Conservation (phyloP, 2,329 filamentous ascomycete species). For the Setomelanomma holmii region DNA sequence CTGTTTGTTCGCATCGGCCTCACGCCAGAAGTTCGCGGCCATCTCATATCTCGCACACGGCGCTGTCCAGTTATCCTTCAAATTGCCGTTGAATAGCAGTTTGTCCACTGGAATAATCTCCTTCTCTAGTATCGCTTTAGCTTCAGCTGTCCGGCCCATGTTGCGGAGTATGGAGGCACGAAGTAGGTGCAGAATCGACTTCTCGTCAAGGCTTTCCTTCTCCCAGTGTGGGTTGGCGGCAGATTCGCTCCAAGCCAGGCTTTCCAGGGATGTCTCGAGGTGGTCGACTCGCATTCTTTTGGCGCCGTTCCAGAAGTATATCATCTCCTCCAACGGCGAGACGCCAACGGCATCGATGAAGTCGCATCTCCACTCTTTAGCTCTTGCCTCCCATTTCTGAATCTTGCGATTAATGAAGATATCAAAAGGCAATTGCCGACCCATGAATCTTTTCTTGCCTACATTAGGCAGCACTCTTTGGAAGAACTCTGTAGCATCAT, state of each 20-base stretch:
- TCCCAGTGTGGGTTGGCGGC: constrained; percentile 57
- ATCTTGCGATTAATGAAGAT: constrained; percentile 84
- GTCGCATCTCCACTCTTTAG: constrained; percentile 67
- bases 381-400: constrained; percentile 83
- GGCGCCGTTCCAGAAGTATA: constrained; percentile 89
- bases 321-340: constrained; percentile 87
- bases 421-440: constrained; percentile 87
- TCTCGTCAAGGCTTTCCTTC: constrained; percentile 64
- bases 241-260: constrained; percentile 72
- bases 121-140: constrained; percentile 67
- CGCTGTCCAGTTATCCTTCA: constrained; percentile 72
- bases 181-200: constrained; percentile 71
- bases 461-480: constrained; percentile 74
- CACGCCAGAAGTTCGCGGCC: constrained; percentile 80
- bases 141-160: constrained; percentile 68
- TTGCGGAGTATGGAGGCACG: constrained; percentile 71
- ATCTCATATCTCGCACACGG: constrained; percentile 87
- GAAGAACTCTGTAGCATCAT: constrained; percentile 71
- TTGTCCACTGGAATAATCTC: constrained; percentile 68
- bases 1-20: constrained; percentile 54
- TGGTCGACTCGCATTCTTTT: constrained; percentile 73
- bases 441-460: constrained; percentile 90
- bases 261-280: constrained; percentile 67
- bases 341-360: constrained; percentile 82
- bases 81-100: constrained; percentile 62